Percentiles rank a stretch among this genome's conserved stretches.
Evolutionary conservation across 1,284 basidiomycete species (phyloP).

Genomic region (Sutorius eximius): DNA sequence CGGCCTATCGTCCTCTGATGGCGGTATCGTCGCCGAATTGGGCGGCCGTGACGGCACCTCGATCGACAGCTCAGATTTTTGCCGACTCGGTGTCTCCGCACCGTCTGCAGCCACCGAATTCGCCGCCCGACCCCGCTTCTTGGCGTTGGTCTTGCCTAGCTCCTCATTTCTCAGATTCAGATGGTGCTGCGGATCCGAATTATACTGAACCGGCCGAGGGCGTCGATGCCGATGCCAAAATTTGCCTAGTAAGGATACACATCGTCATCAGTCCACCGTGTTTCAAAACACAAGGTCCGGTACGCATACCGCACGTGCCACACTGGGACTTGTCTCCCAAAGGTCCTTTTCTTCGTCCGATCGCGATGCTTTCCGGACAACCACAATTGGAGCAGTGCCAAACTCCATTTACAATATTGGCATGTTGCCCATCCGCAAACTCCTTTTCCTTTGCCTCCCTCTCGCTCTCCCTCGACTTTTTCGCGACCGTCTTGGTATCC

Average conservation of each 20-base stretch:
- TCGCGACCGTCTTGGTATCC: slow-evolving; percentile 51
- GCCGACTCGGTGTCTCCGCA: slow-evolving; percentile 52
- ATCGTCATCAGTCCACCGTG: slow-evolving; percentile 1
- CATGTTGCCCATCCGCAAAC: slow-evolving; percentile 77
- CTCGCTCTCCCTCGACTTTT: slow-evolving; percentile 71
- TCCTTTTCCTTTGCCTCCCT: slow-evolving; percentile 79
- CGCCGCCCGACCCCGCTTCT: slow-evolving; percentile 54
- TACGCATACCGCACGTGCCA: slow-evolving; percentile 79
- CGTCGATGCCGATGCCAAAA: slow-evolving; percentile 82
- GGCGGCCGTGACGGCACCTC: slow-evolving; percentile 42
- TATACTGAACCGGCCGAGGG: slow-evolving; percentile 77
- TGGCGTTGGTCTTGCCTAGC: slow-evolving; percentile 46
- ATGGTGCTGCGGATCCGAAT: slow-evolving; percentile 70
- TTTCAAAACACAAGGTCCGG: not conserved
- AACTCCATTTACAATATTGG: slow-evolving; percentile 77
- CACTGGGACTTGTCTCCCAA: slow-evolving; percentile 90
- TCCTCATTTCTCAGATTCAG: slow-evolving; percentile 59
- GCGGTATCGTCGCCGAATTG: slow-evolving; percentile 32
- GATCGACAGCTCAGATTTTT: slow-evolving; percentile 44
- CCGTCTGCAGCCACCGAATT: slow-evolving; percentile 51
- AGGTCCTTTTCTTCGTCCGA: slow-evolving; percentile 85
- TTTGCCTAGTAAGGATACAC: slow-evolving; percentile 54
- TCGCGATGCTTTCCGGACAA: slow-evolving; percentile 80
- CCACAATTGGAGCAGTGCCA: slow-evolving; percentile 95
- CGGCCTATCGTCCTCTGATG: slow-evolving; percentile 49